Evolutionary conservation across 2,329 filamentous ascomycete genomes (phyloP), one percentile per base, ranked within the genome.

Genomic region (Ophiobolus disseminans): DNA sequence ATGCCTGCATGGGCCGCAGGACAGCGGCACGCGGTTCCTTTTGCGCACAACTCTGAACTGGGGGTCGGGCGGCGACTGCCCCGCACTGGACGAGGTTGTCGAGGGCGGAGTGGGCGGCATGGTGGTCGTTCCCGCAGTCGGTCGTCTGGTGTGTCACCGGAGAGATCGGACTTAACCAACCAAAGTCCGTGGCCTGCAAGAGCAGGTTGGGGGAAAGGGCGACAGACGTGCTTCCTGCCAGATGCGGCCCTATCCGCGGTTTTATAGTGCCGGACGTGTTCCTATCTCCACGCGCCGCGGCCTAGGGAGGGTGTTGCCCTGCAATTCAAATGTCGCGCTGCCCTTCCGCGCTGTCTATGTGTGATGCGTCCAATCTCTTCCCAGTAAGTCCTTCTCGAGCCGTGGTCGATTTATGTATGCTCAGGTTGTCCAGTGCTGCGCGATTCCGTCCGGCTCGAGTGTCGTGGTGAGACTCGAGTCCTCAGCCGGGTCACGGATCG

Each of bases 21-120:
- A 97, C 40, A 97, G 80, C 37, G 93, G 93, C 13, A 97, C 87
- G 50, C 93, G 83, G 68, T 97, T 97, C 71, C 93, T 85, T 78
- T 95, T 96, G 59, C 93, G 87, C 50, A 97, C 89, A 40, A 97
- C 87, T 62, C 90, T 85, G 67, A 90, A 96, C 59, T 93, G 88
- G 43, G 89, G 85, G 72, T 96, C 90, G 25, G 91, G 91, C 30
- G 92, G 91, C 35, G 91, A 96, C 55, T 89, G 87, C 57, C 88
- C 85, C 50, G 86, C 86, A 57, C 79, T 86, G 13, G 91, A 94
- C 7, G 90, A 89, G 26, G 86, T 87, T 44, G 88, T 90, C 22
- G 89, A 91, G 16, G 88, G 86, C 45, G 90, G 88, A 40, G 89
- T 91, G 19, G 88, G 88, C 51, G 86, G 85, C 88, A 91, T 90